phyloP scores from a whole-genome alignment of 2,329 filamentous ascomycete species.

The Cladosporium velox region DNA sequence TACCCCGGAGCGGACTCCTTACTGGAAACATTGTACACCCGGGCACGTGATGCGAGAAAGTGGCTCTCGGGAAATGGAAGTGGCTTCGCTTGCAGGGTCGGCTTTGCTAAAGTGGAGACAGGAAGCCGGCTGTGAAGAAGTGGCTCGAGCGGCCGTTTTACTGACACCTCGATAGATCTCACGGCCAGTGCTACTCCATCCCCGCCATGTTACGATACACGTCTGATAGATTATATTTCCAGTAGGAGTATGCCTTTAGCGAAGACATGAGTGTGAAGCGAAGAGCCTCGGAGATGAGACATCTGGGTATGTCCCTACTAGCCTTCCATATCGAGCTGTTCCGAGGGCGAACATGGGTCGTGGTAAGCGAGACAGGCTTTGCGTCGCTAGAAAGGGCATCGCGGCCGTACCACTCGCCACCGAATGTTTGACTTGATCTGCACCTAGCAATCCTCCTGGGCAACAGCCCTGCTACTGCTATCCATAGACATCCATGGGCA shows the following conservation, averaged over 20 bases:
- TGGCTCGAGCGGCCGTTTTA: not conserved
- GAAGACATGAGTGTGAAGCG: constrained; percentile 3
- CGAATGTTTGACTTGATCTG: constrained; percentile 19
- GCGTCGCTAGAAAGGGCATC: constrained; percentile 15
- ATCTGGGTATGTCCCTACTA: constrained; percentile 13
- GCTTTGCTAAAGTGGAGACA: not conserved
- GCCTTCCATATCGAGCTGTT: constrained; percentile 3
- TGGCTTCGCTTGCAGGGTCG: not conserved
- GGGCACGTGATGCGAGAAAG: constrained; percentile 10
- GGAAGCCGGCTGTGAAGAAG: not conserved
- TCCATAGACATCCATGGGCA: constrained; percentile 18
- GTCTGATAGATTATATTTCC: not conserved
- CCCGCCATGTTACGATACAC: not conserved
- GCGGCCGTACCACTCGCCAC: constrained; percentile 2
- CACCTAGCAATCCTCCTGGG: constrained; percentile 18
- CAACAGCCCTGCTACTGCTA: constrained; percentile 5
- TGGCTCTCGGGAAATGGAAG: not conserved
- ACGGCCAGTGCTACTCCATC: not conserved
- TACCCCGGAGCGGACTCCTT: not conserved
- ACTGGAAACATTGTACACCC: not conserved
- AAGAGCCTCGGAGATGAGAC: constrained; percentile 17
- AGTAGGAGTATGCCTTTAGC: not conserved
- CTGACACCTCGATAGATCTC: not conserved
- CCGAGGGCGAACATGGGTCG: constrained; percentile 19
- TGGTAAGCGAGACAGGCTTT: constrained; percentile 14